Conservation (phyloP, 2,329 filamentous ascomycete genomes). For the Hypoxylon sp. region DNA sequence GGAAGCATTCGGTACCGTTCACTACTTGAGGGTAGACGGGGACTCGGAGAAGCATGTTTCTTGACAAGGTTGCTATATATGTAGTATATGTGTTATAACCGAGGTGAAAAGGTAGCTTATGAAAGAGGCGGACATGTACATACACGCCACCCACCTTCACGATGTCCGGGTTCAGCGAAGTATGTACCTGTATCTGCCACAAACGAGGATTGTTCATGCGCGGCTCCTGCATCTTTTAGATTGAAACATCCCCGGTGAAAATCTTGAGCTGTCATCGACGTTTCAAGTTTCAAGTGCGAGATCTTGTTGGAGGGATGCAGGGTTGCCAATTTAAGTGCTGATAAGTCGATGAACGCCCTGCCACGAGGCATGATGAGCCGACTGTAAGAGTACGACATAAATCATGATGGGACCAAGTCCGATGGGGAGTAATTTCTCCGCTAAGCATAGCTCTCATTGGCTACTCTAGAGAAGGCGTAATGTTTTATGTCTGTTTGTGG, state of each 20-base stretch:
- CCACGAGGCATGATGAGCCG: conserved; percentile 30
- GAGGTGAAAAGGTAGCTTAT: conserved; percentile 14
- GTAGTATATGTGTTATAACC: conserved; percentile 5
- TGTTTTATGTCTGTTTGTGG: conserved; percentile 43
- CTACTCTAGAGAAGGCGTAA: conserved; percentile 12
- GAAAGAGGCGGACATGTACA: conserved; percentile 22
- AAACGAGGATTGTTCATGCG: conserved; percentile 23
- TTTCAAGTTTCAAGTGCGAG: conserved; percentile 40
- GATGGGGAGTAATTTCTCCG: conserved; percentile 19
- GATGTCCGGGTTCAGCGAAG: conserved; percentile 5
- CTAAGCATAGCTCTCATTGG: conserved; percentile 28
- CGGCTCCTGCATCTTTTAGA: conserved; percentile 23
- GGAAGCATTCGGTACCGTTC: conserved; percentile 17
- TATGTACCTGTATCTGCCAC: conserved; percentile 21
- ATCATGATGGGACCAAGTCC: conserved; percentile 17
- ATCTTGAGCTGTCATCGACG: conserved; percentile 35
- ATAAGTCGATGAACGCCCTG: conserved; percentile 25
- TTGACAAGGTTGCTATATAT: conserved; percentile 28
- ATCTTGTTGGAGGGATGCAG: conserved; percentile 28
- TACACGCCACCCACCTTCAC: conserved; percentile 18
- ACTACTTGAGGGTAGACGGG: conserved; percentile 16
- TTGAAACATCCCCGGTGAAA: conserved; percentile 35
- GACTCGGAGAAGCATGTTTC: conserved; percentile 22
- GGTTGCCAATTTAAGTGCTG: conserved; percentile 41
- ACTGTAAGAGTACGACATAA: conserved; percentile 16